phyloP scores from a whole-genome alignment of 352 stramenopile genomes.

The Phytophthora ohioensis region DNA sequence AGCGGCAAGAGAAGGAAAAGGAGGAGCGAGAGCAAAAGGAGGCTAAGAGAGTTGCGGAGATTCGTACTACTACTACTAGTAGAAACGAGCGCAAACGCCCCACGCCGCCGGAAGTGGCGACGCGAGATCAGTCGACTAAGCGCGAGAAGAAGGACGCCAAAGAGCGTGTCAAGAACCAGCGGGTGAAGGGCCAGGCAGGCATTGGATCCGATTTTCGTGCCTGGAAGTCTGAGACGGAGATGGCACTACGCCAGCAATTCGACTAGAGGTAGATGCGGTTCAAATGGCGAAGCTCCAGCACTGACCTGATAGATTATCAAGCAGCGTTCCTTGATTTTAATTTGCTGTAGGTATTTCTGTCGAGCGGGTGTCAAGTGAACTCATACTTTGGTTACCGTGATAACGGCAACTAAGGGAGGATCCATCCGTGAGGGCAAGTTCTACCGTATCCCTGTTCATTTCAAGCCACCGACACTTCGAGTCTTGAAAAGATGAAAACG shows the following conservation, averaged over 20 bases:
- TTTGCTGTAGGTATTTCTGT: neutral
- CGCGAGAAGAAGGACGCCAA: slow-evolving; percentile 63
- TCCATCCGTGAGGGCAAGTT: too few relatives aligned
- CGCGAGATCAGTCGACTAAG: slow-evolving; percentile 17
- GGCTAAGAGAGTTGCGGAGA: neutral
- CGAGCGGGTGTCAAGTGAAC: too few relatives aligned
- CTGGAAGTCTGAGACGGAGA: slow-evolving; percentile 87
- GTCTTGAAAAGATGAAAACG: too few relatives aligned
- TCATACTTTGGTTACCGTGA: too few relatives aligned
- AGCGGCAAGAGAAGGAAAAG: slow-evolving; percentile 21
- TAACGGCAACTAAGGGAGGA: too few relatives aligned
- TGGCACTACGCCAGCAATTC: slow-evolving; percentile 81
- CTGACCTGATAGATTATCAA: neutral
- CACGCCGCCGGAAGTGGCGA: neutral
- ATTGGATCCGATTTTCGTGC: slow-evolving; percentile 79
- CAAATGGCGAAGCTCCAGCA: neutral
- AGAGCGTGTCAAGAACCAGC: slow-evolving; percentile 79
- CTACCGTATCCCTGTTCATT: too few relatives aligned
- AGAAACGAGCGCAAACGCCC: slow-evolving; percentile 31
- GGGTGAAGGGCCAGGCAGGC: slow-evolving; percentile 72
- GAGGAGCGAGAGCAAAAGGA: slow-evolving; percentile 13
- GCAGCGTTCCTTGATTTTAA: neutral
- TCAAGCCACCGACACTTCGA: too few relatives aligned
- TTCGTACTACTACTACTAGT: neutral
- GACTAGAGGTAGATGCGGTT: slow-evolving; percentile 46